Conservation (phyloP, 202 grass and related monocot genomes). For the Hordeum pubiflorum region DNA sequence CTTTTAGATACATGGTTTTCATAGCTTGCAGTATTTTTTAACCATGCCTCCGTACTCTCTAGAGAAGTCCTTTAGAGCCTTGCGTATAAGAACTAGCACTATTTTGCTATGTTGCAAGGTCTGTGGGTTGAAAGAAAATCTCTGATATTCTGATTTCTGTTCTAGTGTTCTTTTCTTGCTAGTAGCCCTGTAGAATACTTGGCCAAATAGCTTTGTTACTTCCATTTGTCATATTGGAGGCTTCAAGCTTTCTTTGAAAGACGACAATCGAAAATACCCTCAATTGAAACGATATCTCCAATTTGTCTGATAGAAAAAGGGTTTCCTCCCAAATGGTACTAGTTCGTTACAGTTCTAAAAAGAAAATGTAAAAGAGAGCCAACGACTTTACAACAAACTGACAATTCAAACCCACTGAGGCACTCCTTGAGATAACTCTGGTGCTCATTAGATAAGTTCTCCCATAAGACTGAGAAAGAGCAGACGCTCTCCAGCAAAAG, state of each 20-base stretch:
- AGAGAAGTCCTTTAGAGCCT: background rate
- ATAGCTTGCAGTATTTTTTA: slow-evolving; percentile 8
- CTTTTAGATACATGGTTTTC: background rate
- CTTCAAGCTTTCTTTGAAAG: background rate
- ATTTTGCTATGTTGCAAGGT: background rate
- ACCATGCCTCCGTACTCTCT: background rate
- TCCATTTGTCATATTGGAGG: slow-evolving; percentile 1
- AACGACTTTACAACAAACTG: background rate
- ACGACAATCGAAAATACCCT: background rate
- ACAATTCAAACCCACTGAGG: background rate
- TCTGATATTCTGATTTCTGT: slow-evolving; percentile 4
- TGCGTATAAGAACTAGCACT: background rate
- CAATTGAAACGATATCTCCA: background rate
- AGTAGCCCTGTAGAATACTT: background rate
- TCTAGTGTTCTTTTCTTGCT: background rate
- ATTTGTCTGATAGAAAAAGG: background rate
- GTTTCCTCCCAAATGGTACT: background rate
- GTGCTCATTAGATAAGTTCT: background rate
- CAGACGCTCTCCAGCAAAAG: background rate
- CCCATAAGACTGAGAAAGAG: background rate
- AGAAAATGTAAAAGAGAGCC: background rate
- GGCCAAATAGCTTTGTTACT: slow-evolving; percentile 1
- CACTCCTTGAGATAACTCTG: background rate
- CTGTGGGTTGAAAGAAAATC: background rate
- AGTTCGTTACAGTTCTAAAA: background rate